Evolutionary conservation across 2,329 filamentous ascomycete species (phyloP), one percentile per base, ranked within the genome.

Genomic region (Diplodia sapinea): DNA sequence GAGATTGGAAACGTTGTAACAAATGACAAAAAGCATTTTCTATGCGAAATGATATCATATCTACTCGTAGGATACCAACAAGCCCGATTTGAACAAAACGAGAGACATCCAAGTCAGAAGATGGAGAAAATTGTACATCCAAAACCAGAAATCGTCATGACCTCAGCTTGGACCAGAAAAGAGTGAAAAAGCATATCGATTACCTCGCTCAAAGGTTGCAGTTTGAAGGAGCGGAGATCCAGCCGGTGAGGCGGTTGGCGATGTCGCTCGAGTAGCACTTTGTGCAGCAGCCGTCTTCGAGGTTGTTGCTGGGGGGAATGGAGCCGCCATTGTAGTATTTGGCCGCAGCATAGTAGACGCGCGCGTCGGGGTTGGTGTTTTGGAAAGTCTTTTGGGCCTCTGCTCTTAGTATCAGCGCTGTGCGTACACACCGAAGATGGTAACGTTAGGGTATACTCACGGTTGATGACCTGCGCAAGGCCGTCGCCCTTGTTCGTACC

Each of bases 241-340:
- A 83, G 13, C 81, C 79, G 17, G 74, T 74, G 51, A 84, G 74
- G 54, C 82, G 76, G 71, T 84, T 85, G 57, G 85, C 84, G 70
- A 86, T 76, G 69, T 86, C 84, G 20, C 76, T 79, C 9, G 80
- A 77, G 72, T 87, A 87, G 76, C 83, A 85, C 69, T 80, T 78
- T 20, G 83, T 84, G 38, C 78, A 80, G 72, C 82, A 76, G 54
- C 81, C 81, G 65, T 78, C 75, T 50, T 79, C 76, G 7, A 82
- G 73, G 69, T 82, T 77, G 47, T 73, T 75, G 56, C 70, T 75
- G 11, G 69, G 69, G 49, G 74, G 68, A 72, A 83, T 71, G 26
- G 73, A 75, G 17, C 83, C 83, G n/a, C 81, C 81, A 73, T 86
- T 85, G 76, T 85, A 85, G 43, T 81, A 79, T 40, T 83, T 76